These are phyloP conservation scores for Vigna unguiculata DNA, from an alignment of 306 rosid species.

Conservation along the genomic window DNA sequence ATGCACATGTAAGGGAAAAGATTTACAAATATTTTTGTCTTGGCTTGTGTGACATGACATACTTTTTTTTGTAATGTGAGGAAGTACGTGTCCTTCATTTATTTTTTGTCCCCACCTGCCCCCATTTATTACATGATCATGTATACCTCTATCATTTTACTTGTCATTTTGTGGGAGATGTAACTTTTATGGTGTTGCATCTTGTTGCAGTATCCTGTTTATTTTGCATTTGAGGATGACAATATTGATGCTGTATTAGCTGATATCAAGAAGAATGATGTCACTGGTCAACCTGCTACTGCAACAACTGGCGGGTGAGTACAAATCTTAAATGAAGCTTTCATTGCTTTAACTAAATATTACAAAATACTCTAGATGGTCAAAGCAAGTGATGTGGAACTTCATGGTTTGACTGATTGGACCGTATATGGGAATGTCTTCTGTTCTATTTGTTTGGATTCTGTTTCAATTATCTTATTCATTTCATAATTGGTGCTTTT, in stretches of 20 bases:
- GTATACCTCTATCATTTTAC: neutral
- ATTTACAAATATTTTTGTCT: neutral
- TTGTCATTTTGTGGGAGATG: slow-evolving; percentile 26
- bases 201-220: slow-evolving; percentile 89
- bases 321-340: slow-evolving; percentile 31
- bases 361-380: slow-evolving; percentile 23
- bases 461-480: slow-evolving; percentile 27
- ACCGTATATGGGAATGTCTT: slow-evolving; percentile 19
- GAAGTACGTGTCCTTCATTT: slow-evolving; percentile 2
- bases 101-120: neutral
- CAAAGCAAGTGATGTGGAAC: slow-evolving; percentile 27
- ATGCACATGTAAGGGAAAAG: neutral
- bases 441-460: slow-evolving; percentile 30
- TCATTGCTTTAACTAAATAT: slow-evolving; percentile 29
- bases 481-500: slow-evolving; percentile 32
- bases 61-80: slow-evolving; percentile 1
- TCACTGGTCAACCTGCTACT: slow-evolving; percentile 96
- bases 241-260: slow-evolving; percentile 73
- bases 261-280: slow-evolving; percentile 89
- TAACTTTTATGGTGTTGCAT: slow-evolving; percentile 44
- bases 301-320: slow-evolving; percentile 99
- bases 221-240: slow-evolving; percentile 92
- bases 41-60: slow-evolving; percentile 5
- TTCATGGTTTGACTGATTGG: slow-evolving; percentile 32
- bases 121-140: neutral